Evolutionary conservation across 371 early-diverging fungal genomes (phyloP).

Genomic region (Furculomyces boomerangus): DNA sequence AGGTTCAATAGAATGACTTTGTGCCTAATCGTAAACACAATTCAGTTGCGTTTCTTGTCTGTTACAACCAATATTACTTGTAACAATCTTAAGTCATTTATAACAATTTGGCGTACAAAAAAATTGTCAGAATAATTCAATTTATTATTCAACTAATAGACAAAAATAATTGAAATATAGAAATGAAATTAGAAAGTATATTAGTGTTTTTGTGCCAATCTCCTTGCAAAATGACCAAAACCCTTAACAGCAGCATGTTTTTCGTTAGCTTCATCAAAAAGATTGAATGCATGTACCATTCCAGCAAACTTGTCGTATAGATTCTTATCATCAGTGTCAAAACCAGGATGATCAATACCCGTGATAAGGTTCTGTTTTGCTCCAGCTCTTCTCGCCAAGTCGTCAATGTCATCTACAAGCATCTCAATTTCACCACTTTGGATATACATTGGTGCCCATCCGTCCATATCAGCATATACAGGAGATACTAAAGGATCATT

Average conservation of each 20-base stretch:
- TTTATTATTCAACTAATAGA: too few relatives aligned
- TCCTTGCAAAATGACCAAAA: neutral
- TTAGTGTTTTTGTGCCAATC: too few relatives aligned
- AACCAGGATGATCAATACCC: neutral
- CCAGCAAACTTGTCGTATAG: constrained; percentile 3
- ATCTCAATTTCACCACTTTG: constrained; percentile 22
- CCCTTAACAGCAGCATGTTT: neutral
- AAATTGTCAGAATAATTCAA: too few relatives aligned
- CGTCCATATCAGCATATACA: neutral
- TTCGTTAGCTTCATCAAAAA: constrained; percentile 3
- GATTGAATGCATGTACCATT: constrained; percentile 1
- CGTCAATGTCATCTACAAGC: constrained; percentile 27
- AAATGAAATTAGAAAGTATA: too few relatives aligned
- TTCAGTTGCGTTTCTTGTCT: too few relatives aligned
- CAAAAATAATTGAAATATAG: too few relatives aligned
- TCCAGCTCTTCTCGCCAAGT: constrained; percentile 9
- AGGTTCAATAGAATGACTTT: too few relatives aligned
- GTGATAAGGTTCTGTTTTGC: neutral
- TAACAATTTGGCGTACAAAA: too few relatives aligned
- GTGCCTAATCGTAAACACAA: too few relatives aligned
- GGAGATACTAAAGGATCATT: constrained; percentile 13
- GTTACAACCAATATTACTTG: too few relatives aligned
- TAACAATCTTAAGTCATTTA: too few relatives aligned
- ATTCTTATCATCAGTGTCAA: neutral
- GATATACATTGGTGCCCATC: constrained; percentile 11